Base-by-base conservation (phyloP, 352 stramenopile species). In the Globisporangium emineosum region DNA sequence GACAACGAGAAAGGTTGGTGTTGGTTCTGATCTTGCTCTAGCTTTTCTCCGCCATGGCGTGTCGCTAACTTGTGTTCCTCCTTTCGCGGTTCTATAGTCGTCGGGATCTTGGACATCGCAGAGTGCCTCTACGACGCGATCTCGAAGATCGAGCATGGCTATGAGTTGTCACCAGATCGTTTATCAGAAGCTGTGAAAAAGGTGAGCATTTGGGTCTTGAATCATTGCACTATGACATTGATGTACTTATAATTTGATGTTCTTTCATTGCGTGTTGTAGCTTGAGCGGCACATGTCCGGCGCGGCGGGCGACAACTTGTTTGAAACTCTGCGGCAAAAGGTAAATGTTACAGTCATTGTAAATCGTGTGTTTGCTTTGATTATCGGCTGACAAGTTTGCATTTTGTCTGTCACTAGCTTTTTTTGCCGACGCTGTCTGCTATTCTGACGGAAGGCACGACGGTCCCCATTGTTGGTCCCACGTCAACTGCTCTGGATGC, bases 51-150 rank as follows among this genome's bases (percentile, higher is more conserved):
- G 23, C 35, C 13, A 5, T 5, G 15, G 5, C 2, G 23, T 21
- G 5, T 55, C 25, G 23, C 25, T 55, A 35, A 55, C 49, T 32
- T 17, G 19, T 42, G 4, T 35, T 25, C 5, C 21, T 63, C n/a
- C 62, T 40, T 29, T 12, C 13, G 13, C 57, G 2, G 35, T 50
- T 42, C 54, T 21, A 33, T 19, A 83, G 94, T 99, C 21, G 93
- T 98, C 25, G 97, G 97, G 2, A 89, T 99, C 69, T 70, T 99
- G 53, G 97, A 99, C 75, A 99, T 99, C 70, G 96, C 96, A 15
- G 98, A 99, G 75, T 99, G 97, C 71, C 69, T 99, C 37, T 98
- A 99, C 71, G 97, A 99, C 79, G 96, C 96, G 1, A 99, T 99
- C 55, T 82, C 81, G 35, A 98, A 98, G 68, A 91, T 99, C 32